These are phyloP conservation scores for Przewalskia tangutica DNA, from an alignment of 257 asterid species.

Conservation along the genomic window DNA sequence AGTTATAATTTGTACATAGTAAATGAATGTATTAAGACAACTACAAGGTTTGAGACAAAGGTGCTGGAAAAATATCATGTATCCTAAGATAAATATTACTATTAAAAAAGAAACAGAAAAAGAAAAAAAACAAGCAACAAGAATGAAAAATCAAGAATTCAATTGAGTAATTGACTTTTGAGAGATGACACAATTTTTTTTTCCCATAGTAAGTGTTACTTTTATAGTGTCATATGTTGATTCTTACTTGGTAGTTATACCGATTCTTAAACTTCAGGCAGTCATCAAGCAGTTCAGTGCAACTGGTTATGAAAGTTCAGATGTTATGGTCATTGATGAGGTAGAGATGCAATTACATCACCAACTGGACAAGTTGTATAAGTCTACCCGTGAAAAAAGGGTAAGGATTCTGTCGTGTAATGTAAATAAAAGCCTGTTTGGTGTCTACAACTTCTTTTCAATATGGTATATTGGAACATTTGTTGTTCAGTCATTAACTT, in stretches of 20 bases:
- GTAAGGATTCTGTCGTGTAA: conserved; percentile 24
- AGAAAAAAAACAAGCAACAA: not conserved
- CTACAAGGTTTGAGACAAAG: not conserved
- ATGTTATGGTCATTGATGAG: conserved; percentile 80
- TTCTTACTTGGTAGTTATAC: not conserved
- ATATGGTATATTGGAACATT: not conserved
- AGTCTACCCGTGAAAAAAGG: conserved; percentile 89
- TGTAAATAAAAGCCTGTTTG: not conserved
- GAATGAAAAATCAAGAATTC: not conserved
- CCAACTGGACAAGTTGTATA: conserved; percentile 73
- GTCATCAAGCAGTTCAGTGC: conserved; percentile 87
- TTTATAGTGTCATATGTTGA: not conserved
- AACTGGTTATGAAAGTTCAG: conserved; percentile 90
- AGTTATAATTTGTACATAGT: not conserved
- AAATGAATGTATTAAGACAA: not conserved
- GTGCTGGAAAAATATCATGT: not conserved
- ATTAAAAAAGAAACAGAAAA: not conserved
- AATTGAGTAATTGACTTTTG: not conserved
- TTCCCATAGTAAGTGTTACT: not conserved
- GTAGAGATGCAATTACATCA: conserved; percentile 86
- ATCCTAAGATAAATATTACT: not conserved
- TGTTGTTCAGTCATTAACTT: not conserved
- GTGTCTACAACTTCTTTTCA: not conserved
- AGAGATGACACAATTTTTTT: not conserved
- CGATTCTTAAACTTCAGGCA: conserved; percentile 40